Evolutionary conservation across 1,139 yeast species (phyloP).

Genomic region (Insectozyma bohioensis): DNA sequence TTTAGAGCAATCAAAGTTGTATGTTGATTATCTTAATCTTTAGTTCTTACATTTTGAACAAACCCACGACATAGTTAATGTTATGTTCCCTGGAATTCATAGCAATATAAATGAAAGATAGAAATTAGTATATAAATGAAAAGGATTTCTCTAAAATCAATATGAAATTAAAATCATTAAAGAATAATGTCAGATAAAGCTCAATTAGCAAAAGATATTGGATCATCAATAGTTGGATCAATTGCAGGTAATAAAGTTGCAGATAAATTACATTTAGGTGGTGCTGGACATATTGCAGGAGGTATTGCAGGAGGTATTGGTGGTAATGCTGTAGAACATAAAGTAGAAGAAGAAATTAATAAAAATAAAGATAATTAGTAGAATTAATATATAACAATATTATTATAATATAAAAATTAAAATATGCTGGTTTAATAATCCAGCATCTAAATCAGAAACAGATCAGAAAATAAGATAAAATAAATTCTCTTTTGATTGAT

Average conservation of each 20-base stretch:
- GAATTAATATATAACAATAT: constrained; percentile 1
- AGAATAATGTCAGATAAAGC: constrained; percentile 10
- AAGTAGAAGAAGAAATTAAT: constrained; percentile 23
- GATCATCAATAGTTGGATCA: constrained; percentile 32
- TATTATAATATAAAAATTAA: too few species aligned
- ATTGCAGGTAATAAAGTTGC: constrained; percentile 36
- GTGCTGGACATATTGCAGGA: constrained; percentile 34
- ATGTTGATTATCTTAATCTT: too few species aligned
- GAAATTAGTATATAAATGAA: constrained; percentile 1
- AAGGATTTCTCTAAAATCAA: too few species aligned
- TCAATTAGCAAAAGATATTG: constrained; percentile 26
- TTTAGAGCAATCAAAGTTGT: too few species aligned
- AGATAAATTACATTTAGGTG: constrained; percentile 32
- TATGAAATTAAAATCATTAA: too few species aligned
- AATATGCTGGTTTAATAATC: not conserved
- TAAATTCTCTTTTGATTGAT: not conserved
- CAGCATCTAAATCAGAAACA: constrained; percentile 1
- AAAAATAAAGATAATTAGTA: constrained; percentile 1
- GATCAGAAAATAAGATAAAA: not conserved
- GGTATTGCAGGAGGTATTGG: constrained; percentile 36
- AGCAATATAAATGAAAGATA: too few species aligned
- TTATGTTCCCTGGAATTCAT: too few species aligned
- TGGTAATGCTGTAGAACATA: constrained; percentile 31
- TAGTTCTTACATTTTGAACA: too few species aligned
- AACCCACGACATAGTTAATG: too few species aligned